Conservation (phyloP, 148 eudicot species). For the Beta vulgaris region DNA sequence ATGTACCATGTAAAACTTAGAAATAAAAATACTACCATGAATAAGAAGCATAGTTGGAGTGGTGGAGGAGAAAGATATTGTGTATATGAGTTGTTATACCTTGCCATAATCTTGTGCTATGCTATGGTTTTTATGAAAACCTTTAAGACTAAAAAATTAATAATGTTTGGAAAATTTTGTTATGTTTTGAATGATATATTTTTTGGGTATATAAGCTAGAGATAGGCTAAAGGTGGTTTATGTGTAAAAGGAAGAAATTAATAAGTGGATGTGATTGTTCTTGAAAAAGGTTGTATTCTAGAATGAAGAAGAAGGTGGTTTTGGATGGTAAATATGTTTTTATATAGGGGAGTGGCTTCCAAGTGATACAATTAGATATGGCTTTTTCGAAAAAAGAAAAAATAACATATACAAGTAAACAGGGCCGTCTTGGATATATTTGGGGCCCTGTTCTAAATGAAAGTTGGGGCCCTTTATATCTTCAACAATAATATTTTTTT, state of each 20-base stretch:
- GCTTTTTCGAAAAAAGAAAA: too few species aligned
- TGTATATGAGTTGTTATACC: constrained; percentile 47
- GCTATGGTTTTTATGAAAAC: not conserved
- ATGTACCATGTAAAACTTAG: constrained; percentile 59
- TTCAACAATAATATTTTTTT: too few species aligned
- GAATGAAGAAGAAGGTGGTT: not conserved
- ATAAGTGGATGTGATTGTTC: constrained; percentile 1
- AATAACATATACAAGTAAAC: too few species aligned
- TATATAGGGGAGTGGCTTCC: not conserved
- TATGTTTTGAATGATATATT: not conserved
- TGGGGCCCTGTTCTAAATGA: too few species aligned
- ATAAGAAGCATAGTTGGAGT: constrained; percentile 49
- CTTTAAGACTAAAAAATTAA: not conserved
- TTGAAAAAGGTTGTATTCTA: constrained; percentile 8
- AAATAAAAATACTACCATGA: constrained; percentile 40
- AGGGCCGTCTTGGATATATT: too few species aligned
- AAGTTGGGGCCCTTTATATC: too few species aligned
- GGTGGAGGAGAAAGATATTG: constrained; percentile 47
- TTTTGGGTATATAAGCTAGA: not conserved
- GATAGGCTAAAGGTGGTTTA: not conserved
- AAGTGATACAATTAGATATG: too few species aligned
- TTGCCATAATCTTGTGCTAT: constrained; percentile 33
- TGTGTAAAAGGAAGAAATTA: not conserved
- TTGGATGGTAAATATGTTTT: not conserved
- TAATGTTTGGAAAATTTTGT: not conserved